These are phyloP conservation scores for Chenopodium berlandieri DNA, from an alignment of 148 eudicot species.

Conservation along the genomic window DNA sequence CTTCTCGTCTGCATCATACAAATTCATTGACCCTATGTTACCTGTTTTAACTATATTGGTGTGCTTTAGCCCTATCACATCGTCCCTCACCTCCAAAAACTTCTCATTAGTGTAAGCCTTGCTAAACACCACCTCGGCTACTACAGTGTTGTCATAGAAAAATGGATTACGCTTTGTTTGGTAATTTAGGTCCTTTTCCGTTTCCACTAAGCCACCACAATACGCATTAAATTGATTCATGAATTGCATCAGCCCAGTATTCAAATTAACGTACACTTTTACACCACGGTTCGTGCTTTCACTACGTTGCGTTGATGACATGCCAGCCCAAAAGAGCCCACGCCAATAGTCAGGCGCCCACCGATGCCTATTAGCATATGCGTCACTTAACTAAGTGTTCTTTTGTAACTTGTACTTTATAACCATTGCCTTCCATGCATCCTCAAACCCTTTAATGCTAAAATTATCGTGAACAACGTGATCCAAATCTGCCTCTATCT, in stretches of 20 bases:
- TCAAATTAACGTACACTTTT: background rate
- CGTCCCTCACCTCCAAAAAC: background rate
- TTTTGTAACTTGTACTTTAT: background rate
- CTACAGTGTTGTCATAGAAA: background rate
- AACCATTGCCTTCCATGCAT: background rate
- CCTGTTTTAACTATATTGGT: background rate
- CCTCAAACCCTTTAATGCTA: background rate
- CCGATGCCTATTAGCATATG: background rate
- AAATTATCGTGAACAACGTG: background rate
- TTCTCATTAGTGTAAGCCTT: background rate
- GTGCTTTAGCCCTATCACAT: background rate
- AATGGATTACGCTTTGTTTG: background rate
- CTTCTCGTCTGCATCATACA: too few relatives aligned
- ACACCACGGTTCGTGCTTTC: background rate
- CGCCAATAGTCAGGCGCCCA: background rate
- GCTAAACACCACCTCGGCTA: background rate
- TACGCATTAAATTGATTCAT: background rate
- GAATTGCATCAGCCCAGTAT: background rate
- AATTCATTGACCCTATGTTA: background rate
- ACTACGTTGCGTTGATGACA: background rate
- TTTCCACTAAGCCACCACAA: background rate
- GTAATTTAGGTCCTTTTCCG: background rate
- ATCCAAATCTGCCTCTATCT: background rate
- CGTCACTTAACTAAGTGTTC: background rate
- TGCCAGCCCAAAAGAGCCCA: too few relatives aligned